Percentiles rank a stretch among this genome's conserved stretches.
phyloP scores from a whole-genome alignment of 1,139 yeast genomes.

The Candida dubliniensis region DNA sequence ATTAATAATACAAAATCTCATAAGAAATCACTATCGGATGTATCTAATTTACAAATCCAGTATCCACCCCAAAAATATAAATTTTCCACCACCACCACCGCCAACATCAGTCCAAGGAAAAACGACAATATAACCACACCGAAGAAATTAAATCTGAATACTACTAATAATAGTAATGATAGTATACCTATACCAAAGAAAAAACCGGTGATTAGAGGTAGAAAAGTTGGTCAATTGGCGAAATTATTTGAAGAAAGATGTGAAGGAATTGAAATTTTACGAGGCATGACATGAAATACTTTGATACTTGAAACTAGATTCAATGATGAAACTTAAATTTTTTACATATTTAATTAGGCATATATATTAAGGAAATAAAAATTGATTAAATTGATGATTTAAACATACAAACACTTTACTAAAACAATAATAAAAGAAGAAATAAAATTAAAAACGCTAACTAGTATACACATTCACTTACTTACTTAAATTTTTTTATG shows the following conservation, averaged over 20 bases:
- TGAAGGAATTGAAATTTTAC: conserved; percentile 51
- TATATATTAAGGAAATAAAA: no score
- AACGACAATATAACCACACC: not conserved
- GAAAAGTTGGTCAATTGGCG: conserved; percentile 57
- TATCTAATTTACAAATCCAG: conserved; percentile 30
- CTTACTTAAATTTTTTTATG: not conserved
- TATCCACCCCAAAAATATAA: conserved; percentile 44
- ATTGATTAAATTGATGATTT: no score
- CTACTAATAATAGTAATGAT: no score
- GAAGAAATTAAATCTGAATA: no score
- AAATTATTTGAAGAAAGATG: conserved; percentile 56
- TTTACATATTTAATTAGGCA: not conserved
- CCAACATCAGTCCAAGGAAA: not conserved
- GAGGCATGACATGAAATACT: conserved; percentile 24
- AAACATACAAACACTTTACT: no score
- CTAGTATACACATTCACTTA: conserved; percentile 1
- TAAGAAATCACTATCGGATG: conserved; percentile 19
- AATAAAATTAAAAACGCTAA: not conserved
- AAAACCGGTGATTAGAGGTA: conserved; percentile 51
- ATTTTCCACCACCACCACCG: conserved; percentile 16
- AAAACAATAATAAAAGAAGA: conserved; percentile 1
- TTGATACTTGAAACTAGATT: not conserved
- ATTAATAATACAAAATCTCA: not conserved
- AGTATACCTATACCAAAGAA: conserved; percentile 16
- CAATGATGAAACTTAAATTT: not conserved